These are phyloP conservation scores for Podospora tetraspora DNA, from an alignment of 495 filamentous ascomycete species.

Conservation along the genomic window DNA sequence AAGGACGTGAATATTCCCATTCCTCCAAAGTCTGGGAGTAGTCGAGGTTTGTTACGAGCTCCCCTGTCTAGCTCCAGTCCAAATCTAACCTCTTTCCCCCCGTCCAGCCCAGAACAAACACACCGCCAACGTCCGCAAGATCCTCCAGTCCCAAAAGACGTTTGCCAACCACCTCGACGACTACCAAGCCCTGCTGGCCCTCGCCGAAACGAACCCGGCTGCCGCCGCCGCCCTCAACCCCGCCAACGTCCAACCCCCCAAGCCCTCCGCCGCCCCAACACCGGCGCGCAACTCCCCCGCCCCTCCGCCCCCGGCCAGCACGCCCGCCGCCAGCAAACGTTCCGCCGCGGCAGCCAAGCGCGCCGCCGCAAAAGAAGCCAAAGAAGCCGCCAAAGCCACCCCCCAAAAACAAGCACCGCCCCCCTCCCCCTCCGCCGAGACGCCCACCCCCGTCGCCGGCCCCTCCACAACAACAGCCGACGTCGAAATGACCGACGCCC, in stretches of 20 bases:
- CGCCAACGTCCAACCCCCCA: conserved; percentile 10
- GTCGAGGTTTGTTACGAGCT: conserved; percentile 16
- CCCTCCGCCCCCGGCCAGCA: conserved; percentile 8
- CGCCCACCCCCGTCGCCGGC: conserved; percentile 21
- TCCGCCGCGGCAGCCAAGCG: conserved; percentile 23
- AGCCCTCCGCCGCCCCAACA: conserved; percentile 18
- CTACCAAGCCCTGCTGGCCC: conserved; percentile 65
- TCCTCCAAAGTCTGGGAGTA: conserved; percentile 35
- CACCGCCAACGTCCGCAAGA: conserved; percentile 78
- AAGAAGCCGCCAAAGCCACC: conserved; percentile 15
- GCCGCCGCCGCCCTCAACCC: conserved; percentile 20
- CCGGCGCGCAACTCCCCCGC: conserved; percentile 22
- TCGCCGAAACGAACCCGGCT: conserved; percentile 37
- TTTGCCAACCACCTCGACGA: conserved; percentile 89
- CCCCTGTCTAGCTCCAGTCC: not conserved
- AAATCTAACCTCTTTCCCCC: not conserved
- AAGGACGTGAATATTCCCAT: conserved; percentile 65
- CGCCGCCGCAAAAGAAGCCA: conserved; percentile 27
- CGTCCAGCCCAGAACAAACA: conserved; percentile 46
- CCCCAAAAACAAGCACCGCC: conserved; percentile 8
- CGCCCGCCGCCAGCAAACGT: conserved; percentile 18
- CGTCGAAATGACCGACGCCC: conserved; percentile 35
- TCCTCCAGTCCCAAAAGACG: conserved; percentile 85
- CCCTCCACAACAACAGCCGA: conserved; percentile 28
- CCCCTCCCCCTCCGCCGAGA: conserved; percentile 17